A percentile compares a stretch with the other conserved stretches of the same genome.
These are phyloP conservation scores for Pichia cactophila DNA, from an alignment of 1,139 yeast genomes.

Conservation along the genomic window DNA sequence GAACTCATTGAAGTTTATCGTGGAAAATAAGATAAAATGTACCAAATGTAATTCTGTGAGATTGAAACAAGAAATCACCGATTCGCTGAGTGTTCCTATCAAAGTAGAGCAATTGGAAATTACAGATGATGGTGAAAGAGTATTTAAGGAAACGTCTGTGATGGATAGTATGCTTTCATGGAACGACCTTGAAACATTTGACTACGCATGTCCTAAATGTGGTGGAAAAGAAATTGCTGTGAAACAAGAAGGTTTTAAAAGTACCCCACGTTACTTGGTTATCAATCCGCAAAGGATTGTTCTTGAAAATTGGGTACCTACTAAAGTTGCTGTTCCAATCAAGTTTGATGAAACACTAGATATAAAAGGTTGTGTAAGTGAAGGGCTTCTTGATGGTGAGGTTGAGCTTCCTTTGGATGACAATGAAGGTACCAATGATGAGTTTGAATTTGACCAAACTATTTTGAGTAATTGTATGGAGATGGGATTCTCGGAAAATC, in stretches of 20 bases:
- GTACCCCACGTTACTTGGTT: slow-evolving; percentile 65
- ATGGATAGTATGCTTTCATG: slow-evolving; percentile 42
- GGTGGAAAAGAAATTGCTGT: slow-evolving; percentile 29
- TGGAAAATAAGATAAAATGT: slow-evolving; percentile 63
- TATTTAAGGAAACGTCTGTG: slow-evolving; percentile 45
- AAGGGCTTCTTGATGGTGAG: slow-evolving; percentile 36
- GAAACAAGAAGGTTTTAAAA: slow-evolving; percentile 46
- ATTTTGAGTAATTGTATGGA: slow-evolving; percentile 49
- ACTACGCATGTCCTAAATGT: slow-evolving; percentile 64
- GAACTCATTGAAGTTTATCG: slow-evolving; percentile 52
- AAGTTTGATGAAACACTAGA: slow-evolving; percentile 42
- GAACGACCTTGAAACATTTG: slow-evolving; percentile 50
- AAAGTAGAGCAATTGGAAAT: slow-evolving; percentile 32
- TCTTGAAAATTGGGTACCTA: slow-evolving; percentile 85
- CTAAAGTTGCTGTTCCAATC: slow-evolving; percentile 66
- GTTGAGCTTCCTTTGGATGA: slow-evolving; percentile 23
- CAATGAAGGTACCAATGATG: slow-evolving; percentile 6
- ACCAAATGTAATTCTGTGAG: slow-evolving; percentile 54
- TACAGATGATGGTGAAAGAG: slow-evolving; percentile 39
- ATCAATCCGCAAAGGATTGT: slow-evolving; percentile 75
- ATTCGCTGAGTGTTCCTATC: slow-evolving; percentile 60
- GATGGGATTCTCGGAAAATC: slow-evolving; percentile 82
- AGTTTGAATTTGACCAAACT: slow-evolving; percentile 49
- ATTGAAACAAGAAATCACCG: slow-evolving; percentile 52
- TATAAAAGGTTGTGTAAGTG: slow-evolving; percentile 29